Percentiles rank a stretch among this genome's conserved stretches.
These are phyloP conservation scores for Yamadazyma philogaea DNA, from an alignment of 805 yeast species.

Conservation along the genomic window DNA sequence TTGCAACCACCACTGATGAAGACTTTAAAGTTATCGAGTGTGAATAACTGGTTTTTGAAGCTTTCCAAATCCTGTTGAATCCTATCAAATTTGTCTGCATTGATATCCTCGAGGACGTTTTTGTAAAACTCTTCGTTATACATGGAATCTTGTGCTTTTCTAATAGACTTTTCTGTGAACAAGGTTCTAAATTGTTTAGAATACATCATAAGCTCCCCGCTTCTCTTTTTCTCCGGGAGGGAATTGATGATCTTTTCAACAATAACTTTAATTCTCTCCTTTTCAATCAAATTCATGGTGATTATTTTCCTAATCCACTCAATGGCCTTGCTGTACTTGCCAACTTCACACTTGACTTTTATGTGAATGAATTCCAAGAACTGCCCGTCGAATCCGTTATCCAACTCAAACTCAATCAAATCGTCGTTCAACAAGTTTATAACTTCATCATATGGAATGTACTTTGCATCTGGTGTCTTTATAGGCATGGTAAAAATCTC, in stretches of 20 bases:
- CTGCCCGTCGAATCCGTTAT: conserved; percentile 54
- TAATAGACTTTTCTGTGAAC: conserved; percentile 58
- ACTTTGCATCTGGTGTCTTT: conserved; percentile 45
- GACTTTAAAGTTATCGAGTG: conserved; percentile 58
- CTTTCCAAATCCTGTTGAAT: conserved; percentile 50
- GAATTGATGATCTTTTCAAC: conserved; percentile 59
- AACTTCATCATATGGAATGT: conserved; percentile 71
- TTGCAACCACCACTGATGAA: conserved; percentile 68
- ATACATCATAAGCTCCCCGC: conserved; percentile 60
- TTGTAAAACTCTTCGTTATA: conserved; percentile 57
- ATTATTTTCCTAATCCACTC: conserved; percentile 72
- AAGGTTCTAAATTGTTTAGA: conserved; percentile 57
- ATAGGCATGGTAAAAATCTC: conserved; percentile 75
- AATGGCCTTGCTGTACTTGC: conserved; percentile 65
- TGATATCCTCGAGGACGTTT: conserved; percentile 42
- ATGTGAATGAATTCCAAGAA: conserved; percentile 67
- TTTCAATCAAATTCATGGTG: conserved; percentile 68
- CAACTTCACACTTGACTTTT: conserved; percentile 55
- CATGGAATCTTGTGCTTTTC: conserved; percentile 64
- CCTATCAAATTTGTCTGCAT: conserved; percentile 48
- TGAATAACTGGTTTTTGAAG: conserved; percentile 52
- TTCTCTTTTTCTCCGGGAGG: conserved; percentile 61
- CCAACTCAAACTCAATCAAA: conserved; percentile 56
- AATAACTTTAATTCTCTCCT: conserved; percentile 62
- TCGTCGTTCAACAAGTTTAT: conserved; percentile 70